Evolutionary conservation across 2,329 filamentous ascomycete species (phyloP), one percentile per base, ranked within the genome.

Genomic region (Sphaerulina populicola): DNA sequence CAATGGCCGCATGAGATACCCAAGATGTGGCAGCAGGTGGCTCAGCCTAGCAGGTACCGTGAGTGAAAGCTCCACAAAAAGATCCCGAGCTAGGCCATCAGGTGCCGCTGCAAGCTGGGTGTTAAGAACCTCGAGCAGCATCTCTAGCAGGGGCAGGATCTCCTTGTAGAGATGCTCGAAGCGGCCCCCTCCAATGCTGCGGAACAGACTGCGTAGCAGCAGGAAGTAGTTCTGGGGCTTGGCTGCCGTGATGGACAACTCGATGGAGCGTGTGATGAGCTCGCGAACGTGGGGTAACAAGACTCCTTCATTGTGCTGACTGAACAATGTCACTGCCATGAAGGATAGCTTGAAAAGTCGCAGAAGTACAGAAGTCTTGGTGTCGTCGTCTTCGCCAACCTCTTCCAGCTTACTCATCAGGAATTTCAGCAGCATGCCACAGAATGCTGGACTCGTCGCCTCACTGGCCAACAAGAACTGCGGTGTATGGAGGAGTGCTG

Each of bases 171-270:
- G 77, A 60, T 96, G 86, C 72, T 99, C 93, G 60, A 98, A 99
- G 56, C 95, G 86, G 6, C 93, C 94, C 44, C 93, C 94, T 18
- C 93, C 93, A 47, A 99, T 99, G 66, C 91, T 97, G 51, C 93
- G 76, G 68, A 99, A 99, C 1, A 99, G 74, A 0, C 90, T 96
- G 31, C 93, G 80, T 36, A 99, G 75, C 1, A 99, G 78, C 9
- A 96, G 77, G 70, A 98, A 99, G 71, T 98, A 98, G 68, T 99
- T 98, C 80, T 96, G 95, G 0, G 94, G 94, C 66, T 97, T 91
- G 62, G 96, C 89, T 0, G 93, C 94, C 52, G 86, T 94, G 6
- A 93, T 94, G 1, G 91, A 96, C 35, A 97, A 75, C 69, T 97
- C 88, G 56, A 99, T 96, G 7, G 91, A 97, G 69, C 94, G 90